These are phyloP conservation scores for Hanseniaspora lindneri DNA, from an alignment of 805 yeast species.

Conservation along the genomic window DNA sequence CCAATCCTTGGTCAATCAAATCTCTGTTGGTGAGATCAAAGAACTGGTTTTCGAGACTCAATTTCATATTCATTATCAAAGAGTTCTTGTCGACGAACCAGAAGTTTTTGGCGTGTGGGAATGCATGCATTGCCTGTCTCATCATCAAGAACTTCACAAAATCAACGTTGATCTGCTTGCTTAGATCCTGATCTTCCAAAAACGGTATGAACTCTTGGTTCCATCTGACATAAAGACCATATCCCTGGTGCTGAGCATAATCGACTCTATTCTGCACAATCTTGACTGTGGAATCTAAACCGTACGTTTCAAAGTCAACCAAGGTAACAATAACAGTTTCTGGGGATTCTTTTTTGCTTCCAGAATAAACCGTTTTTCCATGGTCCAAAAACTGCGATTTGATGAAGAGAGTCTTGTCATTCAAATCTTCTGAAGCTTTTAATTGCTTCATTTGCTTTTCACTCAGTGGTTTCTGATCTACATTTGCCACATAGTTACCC, in stretches of 20 bases:
- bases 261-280: slow-evolving; percentile 79
- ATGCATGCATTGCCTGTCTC: slow-evolving; percentile 86
- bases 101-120: slow-evolving; percentile 81
- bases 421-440: slow-evolving; percentile 19
- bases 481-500: slow-evolving; percentile 29
- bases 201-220: slow-evolving; percentile 66
- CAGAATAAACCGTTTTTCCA: slow-evolving; percentile 41
- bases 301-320: slow-evolving; percentile 59
- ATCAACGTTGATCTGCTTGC: slow-evolving; percentile 19
- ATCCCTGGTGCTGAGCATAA: slow-evolving; percentile 70
- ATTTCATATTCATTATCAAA: slow-evolving; percentile 56
- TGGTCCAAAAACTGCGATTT: slow-evolving; percentile 51
- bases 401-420: slow-evolving; percentile 33
- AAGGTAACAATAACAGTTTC: slow-evolving; percentile 67
- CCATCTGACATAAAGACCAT: slow-evolving; percentile 79
- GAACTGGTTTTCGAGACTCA: slow-evolving; percentile 49
- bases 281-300: slow-evolving; percentile 46
- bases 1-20: not conserved
- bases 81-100: slow-evolving; percentile 80
- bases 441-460: slow-evolving; percentile 27
- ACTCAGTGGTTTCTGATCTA: slow-evolving; percentile 34
- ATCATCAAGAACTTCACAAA: slow-evolving; percentile 29
- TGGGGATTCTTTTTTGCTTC: slow-evolving; percentile 35
- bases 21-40: slow-evolving; percentile 53
- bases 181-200: slow-evolving; percentile 36